phyloP scores from a whole-genome alignment of 371 early-diverging fungal genomes.

The Lichtheimia ornata region DNA sequence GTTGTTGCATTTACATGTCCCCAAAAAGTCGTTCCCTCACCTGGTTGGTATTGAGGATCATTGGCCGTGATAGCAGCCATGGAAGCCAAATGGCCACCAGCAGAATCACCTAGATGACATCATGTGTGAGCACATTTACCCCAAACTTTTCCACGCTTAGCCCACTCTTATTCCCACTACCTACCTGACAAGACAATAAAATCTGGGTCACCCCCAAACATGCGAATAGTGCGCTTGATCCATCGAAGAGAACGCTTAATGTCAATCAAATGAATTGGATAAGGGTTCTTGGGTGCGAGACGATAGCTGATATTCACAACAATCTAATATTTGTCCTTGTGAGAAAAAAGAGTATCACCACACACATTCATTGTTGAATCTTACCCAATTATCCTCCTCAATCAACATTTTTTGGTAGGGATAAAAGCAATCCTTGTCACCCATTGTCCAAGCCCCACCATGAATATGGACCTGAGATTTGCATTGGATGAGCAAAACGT shows the following conservation, averaged over 20 bases:
- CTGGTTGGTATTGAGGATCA: slow-evolving; percentile 61
- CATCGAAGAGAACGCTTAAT: slow-evolving; percentile 77
- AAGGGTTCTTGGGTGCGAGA: slow-evolving; percentile 53
- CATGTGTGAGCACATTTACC: not conserved
- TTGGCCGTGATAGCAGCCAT: slow-evolving; percentile 68
- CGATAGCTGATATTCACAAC: slow-evolving; percentile 73
- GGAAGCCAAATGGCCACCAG: slow-evolving; percentile 72
- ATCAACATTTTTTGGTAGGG: slow-evolving; percentile 47
- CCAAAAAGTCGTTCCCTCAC: slow-evolving; percentile 7
- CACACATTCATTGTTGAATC: not conserved
- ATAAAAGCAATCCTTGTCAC: slow-evolving; percentile 51
- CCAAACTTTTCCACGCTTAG: not conserved
- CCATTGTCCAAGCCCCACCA: slow-evolving; percentile 65
- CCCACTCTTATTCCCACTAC: not conserved
- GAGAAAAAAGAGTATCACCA: not conserved
- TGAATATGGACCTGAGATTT: slow-evolving; percentile 62
- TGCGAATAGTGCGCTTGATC: slow-evolving; percentile 59
- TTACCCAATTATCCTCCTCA: slow-evolving; percentile 36
- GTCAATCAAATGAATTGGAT: slow-evolving; percentile 69
- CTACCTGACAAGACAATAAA: slow-evolving; percentile 65
- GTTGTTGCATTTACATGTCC: not conserved
- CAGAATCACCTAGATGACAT: slow-evolving; percentile 52
- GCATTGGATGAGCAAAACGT: not conserved
- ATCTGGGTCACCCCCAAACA: slow-evolving; percentile 72
- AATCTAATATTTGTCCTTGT: slow-evolving; percentile 16